Percentiles rank a stretch among this genome's conserved stretches.
These are phyloP conservation scores for Apiotrichum laibachii DNA, from an alignment of 1,284 basidiomycete genomes.

Conservation along the genomic window DNA sequence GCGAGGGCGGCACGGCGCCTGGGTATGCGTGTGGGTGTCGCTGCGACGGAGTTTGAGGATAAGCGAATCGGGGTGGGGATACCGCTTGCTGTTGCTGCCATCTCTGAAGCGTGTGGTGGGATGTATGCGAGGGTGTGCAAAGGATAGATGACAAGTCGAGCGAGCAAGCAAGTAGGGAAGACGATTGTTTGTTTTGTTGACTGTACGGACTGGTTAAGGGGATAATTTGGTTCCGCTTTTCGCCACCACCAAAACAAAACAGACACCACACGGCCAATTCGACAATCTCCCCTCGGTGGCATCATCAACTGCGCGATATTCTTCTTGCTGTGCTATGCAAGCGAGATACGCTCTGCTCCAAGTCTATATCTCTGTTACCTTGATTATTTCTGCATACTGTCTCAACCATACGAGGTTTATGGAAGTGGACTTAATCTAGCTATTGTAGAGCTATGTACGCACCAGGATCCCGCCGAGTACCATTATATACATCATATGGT, in stretches of 20 bases:
- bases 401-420: neutral
- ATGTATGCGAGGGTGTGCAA: neutral
- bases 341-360: too few relatives aligned
- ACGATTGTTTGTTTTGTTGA: neutral
- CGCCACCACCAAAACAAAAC: neutral
- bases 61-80: neutral
- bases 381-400: too few relatives aligned
- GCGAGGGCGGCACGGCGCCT: neutral
- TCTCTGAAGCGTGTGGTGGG: neutral
- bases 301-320: too few relatives aligned
- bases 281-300: too few relatives aligned
- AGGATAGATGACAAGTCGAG: neutral
- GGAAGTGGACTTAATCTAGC: neutral
- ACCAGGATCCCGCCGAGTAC: neutral
- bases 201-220: neutral
- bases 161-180: neutral
- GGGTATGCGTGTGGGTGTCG: conserved; percentile 7
- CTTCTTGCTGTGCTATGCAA: too few relatives aligned
- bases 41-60: neutral
- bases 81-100: neutral
- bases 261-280: neutral
- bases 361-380: too few relatives aligned
- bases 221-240: neutral
- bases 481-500: too few relatives aligned
- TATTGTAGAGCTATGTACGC: neutral